Base-by-base conservation (phyloP, 1,284 basidiomycete genomes). In the Meripilus lineatus region DNA sequence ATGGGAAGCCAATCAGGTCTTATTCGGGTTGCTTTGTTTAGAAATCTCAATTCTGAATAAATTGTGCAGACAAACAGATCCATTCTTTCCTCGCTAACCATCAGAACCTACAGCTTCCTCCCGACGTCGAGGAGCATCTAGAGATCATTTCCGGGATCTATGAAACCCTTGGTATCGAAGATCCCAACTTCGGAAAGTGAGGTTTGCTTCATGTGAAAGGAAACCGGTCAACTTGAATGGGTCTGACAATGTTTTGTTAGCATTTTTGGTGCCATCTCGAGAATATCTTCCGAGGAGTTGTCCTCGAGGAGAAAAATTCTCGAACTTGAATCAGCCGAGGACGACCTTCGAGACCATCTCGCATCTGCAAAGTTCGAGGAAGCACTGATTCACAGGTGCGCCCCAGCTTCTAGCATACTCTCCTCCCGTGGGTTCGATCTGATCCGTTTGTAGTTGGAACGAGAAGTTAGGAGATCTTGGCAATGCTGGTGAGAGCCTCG, bases 301-400 rank as follows among this genome's bases (percentile, higher is more conserved):
- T 47, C 58, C 0, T 42, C 65, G 7, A 54, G 58, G 32, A 56
- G 62, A 8, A 62, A 65, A 0, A 46, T 69, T 7, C 58, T 64
- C 22, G 59, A 58, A 2, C 53, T 72, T 2, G 40, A 50, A 24
- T 58, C 55, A 4, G 61, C 66, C 1, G 68, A 72, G 45, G 54
- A 61, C 14, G 65, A 71, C 40, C 58, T 77, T 1, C 46, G 52
- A 13, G 49, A 47, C 5, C 62, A 71, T 49, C 53, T 74, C 0
- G 55, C 60, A 8, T 51, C 52, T 2, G 39, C 61, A 14, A 51
- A 53, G 30, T 64, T 69, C 39, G 68, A 74, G 50, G 55, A 60
- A 23, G 38, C 42, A 5, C 55, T 71, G 2, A 56, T 73, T 5
- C 57, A 59, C 30, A 65, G 64, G 73, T 74, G 36, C 21, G 63